Evolutionary conservation across 495 filamentous ascomycete genomes (phyloP), one percentile per base, ranked within the genome.

Genomic region (Trichoderma virens): DNA sequence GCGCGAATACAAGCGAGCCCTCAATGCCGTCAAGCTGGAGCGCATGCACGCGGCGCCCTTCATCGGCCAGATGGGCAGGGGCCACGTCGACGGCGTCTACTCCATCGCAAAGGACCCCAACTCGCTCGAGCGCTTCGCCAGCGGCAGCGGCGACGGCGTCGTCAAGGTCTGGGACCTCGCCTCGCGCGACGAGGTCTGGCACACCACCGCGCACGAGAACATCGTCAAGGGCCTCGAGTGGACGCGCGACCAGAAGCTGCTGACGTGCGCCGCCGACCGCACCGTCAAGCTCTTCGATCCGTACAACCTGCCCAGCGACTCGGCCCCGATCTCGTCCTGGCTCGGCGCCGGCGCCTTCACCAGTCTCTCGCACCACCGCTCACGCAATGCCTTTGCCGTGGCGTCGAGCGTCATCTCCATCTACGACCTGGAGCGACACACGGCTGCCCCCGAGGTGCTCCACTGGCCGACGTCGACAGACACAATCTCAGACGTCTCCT

Each of bases 21-120:
- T 92, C 69, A 97, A 93, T 85, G 92, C 93, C 8, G 90, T 90
- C 60, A 98, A 98, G 70, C 74, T 98, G 62, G 91, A 97, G 75
- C 88, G 94, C 67, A 92, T 98, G 86, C 97, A 98, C 71, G 93
- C 94, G 25, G 86, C 91, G 62, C 94, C 94, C 5, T 98, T 98
- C 72, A 76, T 98, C 47, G 88, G 80, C 0, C 90, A 96, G 69
- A 83, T 98, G 61, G 93, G 92, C 32, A 84, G 84, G 60, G 94
- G 94, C 32, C 94, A 98, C 77, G 90, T 98, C 16, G 94, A 98
- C 73, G 94, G 94, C 56, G 90, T 98, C 11, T 90, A 89, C 71
- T 79, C 78, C 61, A 83, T 90, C 79, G 82, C 85, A 60, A 89
- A 90, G 69, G 87, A 90, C 70, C 85, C 82, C 6, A 81, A 82